These are phyloP conservation scores for Curvularia sp. DNA, from an alignment of 2,329 filamentous ascomycete species.

Conservation along the genomic window DNA sequence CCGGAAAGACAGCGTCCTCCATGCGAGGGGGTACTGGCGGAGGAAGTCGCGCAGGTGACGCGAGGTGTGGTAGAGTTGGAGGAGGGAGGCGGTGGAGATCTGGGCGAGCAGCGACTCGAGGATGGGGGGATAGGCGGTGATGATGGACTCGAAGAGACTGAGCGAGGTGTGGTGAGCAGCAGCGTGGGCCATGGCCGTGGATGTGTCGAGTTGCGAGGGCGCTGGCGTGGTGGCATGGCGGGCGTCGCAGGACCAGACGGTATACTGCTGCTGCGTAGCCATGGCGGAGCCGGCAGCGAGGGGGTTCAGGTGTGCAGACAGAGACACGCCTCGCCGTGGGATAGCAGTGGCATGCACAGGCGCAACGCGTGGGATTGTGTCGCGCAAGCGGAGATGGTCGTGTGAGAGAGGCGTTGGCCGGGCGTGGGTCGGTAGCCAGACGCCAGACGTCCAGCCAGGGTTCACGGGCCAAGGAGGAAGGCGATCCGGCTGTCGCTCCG, in stretches of 20 bases:
- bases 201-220: constrained; percentile 5
- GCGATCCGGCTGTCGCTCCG: constrained; percentile 18
- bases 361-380: constrained; percentile 31
- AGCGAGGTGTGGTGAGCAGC: constrained; percentile 23
- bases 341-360: constrained; percentile 31
- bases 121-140: constrained; percentile 64
- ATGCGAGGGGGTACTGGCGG: constrained; percentile 64
- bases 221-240: constrained; percentile 7
- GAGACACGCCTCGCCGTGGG: constrained; percentile 35
- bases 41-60: constrained; percentile 62
- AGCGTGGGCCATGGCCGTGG: constrained; percentile 9
- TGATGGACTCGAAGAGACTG: constrained; percentile 60
- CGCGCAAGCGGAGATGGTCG: constrained; percentile 32
- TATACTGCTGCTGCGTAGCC: constrained; percentile 32
- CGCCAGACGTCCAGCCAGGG: neutral
- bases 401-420: constrained; percentile 29
- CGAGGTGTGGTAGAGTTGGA: constrained; percentile 66
- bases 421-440: constrained; percentile 8
- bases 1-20: constrained; percentile 66
- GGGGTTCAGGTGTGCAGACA: constrained; percentile 23
- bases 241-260: constrained; percentile 27
- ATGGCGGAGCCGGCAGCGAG: constrained; percentile 33
- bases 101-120: constrained; percentile 66
- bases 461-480: constrained; percentile 20
- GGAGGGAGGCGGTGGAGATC: constrained; percentile 62